Evolutionary conservation across 202 grass and related monocot species (phyloP), one percentile per base, ranked within the genome.

Genomic region (Elaeis oleifera): DNA sequence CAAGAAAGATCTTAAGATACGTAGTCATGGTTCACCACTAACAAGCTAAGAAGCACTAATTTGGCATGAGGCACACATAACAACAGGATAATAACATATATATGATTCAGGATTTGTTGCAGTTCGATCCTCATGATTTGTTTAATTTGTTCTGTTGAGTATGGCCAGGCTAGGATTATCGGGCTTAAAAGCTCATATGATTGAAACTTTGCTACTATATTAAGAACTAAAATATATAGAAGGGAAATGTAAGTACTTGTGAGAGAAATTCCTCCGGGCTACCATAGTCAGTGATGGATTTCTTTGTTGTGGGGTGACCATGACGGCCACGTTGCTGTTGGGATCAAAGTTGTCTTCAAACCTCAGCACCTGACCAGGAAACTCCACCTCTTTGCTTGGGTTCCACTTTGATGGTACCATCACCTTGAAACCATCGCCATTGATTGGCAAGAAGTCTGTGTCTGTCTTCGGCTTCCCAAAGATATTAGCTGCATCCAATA

Each of bases 271-370:
- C 62, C 71, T 89, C 94, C 0, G 88, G 94, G 44, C 76, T 77
- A 52, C 94, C 94, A 58, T 61, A 92, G 1, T 97, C 94, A n/a
- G 84, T 77, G 77, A 91, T 91, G 73, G 74, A 28, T 64, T 89
- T 86, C 81, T 91, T 96, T 79, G 74, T 0, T 25, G 92, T 75
- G 13, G 87, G 17, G 23, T 72, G 73, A 96, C 74, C 15, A 89
- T 81, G 81, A 96, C 87, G 59, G 72, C 73, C 23, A 96, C 71
- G 75, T 86, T 91, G 76, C 84, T 96, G 79, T 72, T 96, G 71
- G 84, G n/a, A 36, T 96, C 92, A 59, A 91, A 89, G 77, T 89
- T 96, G 82, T 96, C 84, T 79, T 96, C 92, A 53, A 81, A 96
- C 58, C 84, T 77, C 50, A 86, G 84, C 53, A 97, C 92, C 74